Base-by-base conservation (phyloP, 129 eudicot species). In the Chrysanthemum seticuspe region DNA sequence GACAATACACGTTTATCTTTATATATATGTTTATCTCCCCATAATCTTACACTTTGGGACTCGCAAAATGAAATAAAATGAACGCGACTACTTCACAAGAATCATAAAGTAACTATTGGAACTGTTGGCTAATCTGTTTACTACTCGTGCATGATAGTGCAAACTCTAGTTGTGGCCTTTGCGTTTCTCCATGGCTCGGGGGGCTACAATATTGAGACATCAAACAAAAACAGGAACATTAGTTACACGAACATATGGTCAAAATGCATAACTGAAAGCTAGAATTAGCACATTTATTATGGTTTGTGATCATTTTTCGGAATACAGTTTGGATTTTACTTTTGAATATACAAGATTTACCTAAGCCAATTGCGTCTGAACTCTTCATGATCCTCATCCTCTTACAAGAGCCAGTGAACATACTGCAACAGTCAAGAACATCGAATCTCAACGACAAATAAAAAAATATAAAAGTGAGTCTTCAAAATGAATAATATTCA, bases 311-410 rank as follows among this genome's bases (percentile, higher is more conserved):
- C 25, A 23, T 23, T 23, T 54, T 31, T 9, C 16, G 10, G 18
- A 70, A 44, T 40, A 56, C 6, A 11, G 63, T 15, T 72, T 50
- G 69, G 13, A 36, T 31, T 23, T 16, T 48, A n/a, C 27, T 16
- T 62, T 74, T 12, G 23, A 27, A 40, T 69, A 51, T 62, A 50
- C 64, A 64, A 64, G 15, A 31, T 74, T 13, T 79, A 83, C 90
- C 95, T 83, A 88, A 73, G 4, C 95, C 95, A 70, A 78, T 83
- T 25, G 90, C 90, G 66, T 88, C 95, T 0, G 86, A 83, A 69
- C 95, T 81, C 78, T 88, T 88, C 90, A 88, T 88, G 84, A 88
- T 88, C 79, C 90, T 79, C 86, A 88, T 75, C 76, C 95, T 78
- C 82, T 81, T 88, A 74, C 95, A 88, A 34, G 90, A 80, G 74